Evolutionary conservation across 257 asterid species (phyloP), one percentile per base, ranked within the genome.

Genomic region (Primulina huaijiensis): DNA sequence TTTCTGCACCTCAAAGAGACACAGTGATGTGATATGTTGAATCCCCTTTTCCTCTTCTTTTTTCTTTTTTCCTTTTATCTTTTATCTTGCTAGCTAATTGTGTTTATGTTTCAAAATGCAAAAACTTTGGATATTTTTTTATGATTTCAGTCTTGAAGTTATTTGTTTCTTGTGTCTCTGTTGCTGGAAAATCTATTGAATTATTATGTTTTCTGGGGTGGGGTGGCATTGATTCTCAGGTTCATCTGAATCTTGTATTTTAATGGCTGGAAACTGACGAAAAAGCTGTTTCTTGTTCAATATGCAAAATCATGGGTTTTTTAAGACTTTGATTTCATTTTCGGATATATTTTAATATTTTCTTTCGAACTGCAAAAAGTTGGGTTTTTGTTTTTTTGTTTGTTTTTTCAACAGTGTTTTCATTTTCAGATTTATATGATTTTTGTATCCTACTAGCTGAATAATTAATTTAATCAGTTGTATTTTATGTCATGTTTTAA

Each of bases 401-500:
- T 12, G 5, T 43, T 12, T 43, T 11, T 14, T 2, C 53, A 3
- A 43, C 53, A 3, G 17, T 12, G 17, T 43, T 50, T 60, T 29
- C n/a, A 23, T 70, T 69, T 9, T 35, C 27, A 2, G 21, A 40
- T 65, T 7, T 33, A 19, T 65, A 19, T 46, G 16, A 3, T 62
- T 52, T 33, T 70, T 57, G 68, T 20, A 21, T 46, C 66, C 31
- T 40, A 9, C 35, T 59, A 58, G 21, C 30, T 59, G 12, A 30
- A 29, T 1, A 31, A 53, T 23, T 11, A 25, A 30, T 60, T 72
- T 21, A 29, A 56, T 68, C 2, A 23, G 31, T 57, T 72, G 56
- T 68, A 72, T 77, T 77, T 77, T 72, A 68, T 77, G 75, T 68
- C 74, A 37, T 67, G 62, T 56, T 3, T 43, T 43, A 43, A 7